Base-by-base conservation (phyloP, 2,329 filamentous ascomycete genomes). In the Didymella glomerata region DNA sequence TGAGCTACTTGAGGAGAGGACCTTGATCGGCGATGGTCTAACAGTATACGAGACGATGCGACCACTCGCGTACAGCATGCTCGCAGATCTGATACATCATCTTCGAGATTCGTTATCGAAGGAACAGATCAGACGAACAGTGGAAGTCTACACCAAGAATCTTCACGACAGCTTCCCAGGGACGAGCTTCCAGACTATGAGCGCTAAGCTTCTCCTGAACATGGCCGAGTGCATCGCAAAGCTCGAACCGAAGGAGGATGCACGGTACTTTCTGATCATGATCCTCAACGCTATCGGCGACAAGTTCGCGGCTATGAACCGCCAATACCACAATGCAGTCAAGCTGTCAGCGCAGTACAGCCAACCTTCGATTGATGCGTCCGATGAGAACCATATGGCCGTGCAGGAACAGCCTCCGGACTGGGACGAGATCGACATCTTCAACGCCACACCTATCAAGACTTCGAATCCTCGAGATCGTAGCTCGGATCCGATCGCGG, bases 181-280 rank as follows among this genome's bases (percentile, higher is more conserved):
- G 9, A 98, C 96, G 0, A 99, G 94, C 77, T 99, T 99, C 74
- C 96, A 99, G 77, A 99, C 95, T 0, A 99, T 99, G 95, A 98
- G 95, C 69, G 96, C 95, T 0, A 99, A 98, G 77, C 83, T 99
- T 2, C 82, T 99, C 0, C 83, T 99, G 13, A 99, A 99, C 76
- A 96, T 99, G 92, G 95, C 94, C 0, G 96, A 99, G 71, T 96
- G 92, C 75, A 99, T 99, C 72, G 92, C 93, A 1, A 96, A 94
- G 76, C 85, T 99, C 68, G 90, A 90, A 20, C 92, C 97, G 74
- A 99, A 98, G 80, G 88, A 90, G 42, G 94, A 99, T 76, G 95
- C 95, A 24, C 89, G 96, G 6, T 93, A 98, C 76, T 97, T 97
- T 75, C 81, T 99, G 61, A 92, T 99, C 72, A 95, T 96, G 88